Evolutionary conservation across 768 basidiomycete genomes (phyloP).

Genomic region (Lentinus tigrinus): DNA sequence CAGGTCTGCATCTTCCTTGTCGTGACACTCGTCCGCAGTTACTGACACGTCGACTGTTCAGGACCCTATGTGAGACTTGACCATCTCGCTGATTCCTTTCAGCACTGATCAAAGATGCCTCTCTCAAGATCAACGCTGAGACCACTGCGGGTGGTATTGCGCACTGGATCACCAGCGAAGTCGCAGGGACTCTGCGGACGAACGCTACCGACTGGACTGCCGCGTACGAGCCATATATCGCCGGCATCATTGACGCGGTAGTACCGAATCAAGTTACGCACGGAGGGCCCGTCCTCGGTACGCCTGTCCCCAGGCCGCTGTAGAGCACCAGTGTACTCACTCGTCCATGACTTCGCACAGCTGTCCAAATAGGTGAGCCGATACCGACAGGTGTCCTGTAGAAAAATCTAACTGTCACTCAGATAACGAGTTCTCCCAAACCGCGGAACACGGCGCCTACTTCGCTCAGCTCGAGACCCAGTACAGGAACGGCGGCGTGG

Average conservation of each 20-base stretch:
- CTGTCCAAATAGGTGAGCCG: slow-evolving; percentile 53
- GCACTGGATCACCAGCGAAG: slow-evolving; percentile 68
- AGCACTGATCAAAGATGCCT: not conserved
- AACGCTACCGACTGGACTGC: slow-evolving; percentile 67
- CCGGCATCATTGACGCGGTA: slow-evolving; percentile 59
- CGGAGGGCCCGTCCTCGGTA: slow-evolving; percentile 79
- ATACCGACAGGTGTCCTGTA: slow-evolving; percentile 34
- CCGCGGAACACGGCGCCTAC: slow-evolving; percentile 26
- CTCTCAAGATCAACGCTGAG: slow-evolving; percentile 73
- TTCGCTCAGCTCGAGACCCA: slow-evolving; percentile 20
- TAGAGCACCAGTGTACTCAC: not conserved
- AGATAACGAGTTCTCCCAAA: slow-evolving; percentile 79
- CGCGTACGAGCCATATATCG: slow-evolving; percentile 73
- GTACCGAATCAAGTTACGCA: slow-evolving; percentile 64
- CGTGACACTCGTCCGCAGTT: not conserved
- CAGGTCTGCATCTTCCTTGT: slow-evolving; percentile 44
- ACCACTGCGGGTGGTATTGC: slow-evolving; percentile 75
- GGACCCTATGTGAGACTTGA: slow-evolving; percentile 28
- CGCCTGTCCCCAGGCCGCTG: slow-evolving; percentile 16
- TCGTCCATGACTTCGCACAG: slow-evolving; percentile 27
- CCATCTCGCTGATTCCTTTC: no score
- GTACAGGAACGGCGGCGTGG: slow-evolving; percentile 15
- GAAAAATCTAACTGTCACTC: not conserved
- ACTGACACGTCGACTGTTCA: not conserved
- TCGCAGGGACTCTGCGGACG: slow-evolving; percentile 65